Evolutionary conservation across 495 filamentous ascomycete species (phyloP), one percentile per base, ranked within the genome.

Genomic region (Opeltia flavorubescens): DNA sequence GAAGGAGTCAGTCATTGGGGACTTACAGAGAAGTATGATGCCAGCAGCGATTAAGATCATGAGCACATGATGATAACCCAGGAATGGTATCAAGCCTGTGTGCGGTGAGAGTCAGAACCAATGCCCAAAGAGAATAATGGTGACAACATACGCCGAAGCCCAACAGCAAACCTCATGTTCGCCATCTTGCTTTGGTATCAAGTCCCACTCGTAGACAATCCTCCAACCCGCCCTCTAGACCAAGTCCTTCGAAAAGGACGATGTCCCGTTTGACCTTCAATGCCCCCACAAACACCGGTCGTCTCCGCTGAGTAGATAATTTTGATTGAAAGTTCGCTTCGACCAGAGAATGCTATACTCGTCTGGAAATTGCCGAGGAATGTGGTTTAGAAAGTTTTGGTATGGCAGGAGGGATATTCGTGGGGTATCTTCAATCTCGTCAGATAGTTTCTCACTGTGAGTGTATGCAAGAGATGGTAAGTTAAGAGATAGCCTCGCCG

Each of bases 1-100:
- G 17, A 38, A 23, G 42, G 20, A 23, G 23, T 25, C 38, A 18
- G 23, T 39, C 9, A 1, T 17, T n/a, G 23, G 40, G 38, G 27
- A 70, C 89, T 66, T 71, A 96, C 89, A 96, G 47, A 98, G 74
- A 59, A 98, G 68, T 64, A 98, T 91, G 59, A 98, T 95, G 1
- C 89, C 76, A 38, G 95, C 71, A 30, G 86, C 87, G 57, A 98
- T 94, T 43, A 99, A 66, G 54, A 96, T 84, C 91, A 99, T 96
- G 54, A 99, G 73, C 39, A 95, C 84, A 76, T 99, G 91, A 66
- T 99, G 91, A 66, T 96, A 99, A 51, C 93, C 91, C 50, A 99
- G 78, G 67, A 94, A 86, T 49, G 91, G 89, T 67, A 95, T 74
- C 58, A 89, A 77, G 56, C 86, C 87, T 94, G 55, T 23, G 17